These are phyloP conservation scores for Vanrija humicola DNA, from an alignment of 1,284 basidiomycete genomes.

Conservation along the genomic window DNA sequence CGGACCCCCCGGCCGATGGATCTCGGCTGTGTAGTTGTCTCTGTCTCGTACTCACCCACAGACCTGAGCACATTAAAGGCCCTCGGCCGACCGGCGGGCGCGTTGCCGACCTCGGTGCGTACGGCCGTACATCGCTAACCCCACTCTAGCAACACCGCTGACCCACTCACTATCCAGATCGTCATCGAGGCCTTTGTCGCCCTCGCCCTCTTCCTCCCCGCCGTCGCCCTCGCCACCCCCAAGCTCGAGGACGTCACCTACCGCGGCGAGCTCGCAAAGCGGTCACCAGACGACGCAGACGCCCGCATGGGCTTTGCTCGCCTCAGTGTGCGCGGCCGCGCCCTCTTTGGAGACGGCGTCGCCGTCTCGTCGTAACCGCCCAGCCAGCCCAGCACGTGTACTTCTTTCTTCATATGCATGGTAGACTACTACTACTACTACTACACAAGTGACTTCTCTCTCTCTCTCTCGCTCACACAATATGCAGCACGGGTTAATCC, in stretches of 20 bases:
- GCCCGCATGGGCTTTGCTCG: constrained; percentile 36
- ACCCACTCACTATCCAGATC: constrained; percentile 27
- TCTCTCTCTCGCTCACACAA: neutral
- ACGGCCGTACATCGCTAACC: neutral
- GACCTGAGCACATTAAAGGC: constrained; percentile 48
- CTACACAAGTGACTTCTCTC: neutral
- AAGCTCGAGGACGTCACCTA: constrained; percentile 45
- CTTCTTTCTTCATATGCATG: constrained; percentile 8
- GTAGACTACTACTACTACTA: constrained; percentile 8
- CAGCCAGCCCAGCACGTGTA: no score
- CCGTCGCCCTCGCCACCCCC: constrained; percentile 30
- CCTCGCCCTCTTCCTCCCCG: constrained; percentile 40
- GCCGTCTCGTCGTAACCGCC: neutral
- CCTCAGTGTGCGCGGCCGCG: constrained; percentile 27
- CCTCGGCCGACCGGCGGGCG: constrained; percentile 25
- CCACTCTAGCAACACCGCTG: neutral
- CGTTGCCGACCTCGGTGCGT: constrained; percentile 42
- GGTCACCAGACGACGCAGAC: constrained; percentile 40
- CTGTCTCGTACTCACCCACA: constrained; percentile 5
- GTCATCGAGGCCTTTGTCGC: constrained; percentile 42
- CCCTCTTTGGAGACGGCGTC: constrained; percentile 36
- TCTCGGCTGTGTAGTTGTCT: no score
- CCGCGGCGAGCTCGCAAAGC: constrained; percentile 42
- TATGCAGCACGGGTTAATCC: no score
- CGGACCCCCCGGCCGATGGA: neutral